Conservation (phyloP, 2,329 filamentous ascomycete genomes). For the Metarhizium album region DNA sequence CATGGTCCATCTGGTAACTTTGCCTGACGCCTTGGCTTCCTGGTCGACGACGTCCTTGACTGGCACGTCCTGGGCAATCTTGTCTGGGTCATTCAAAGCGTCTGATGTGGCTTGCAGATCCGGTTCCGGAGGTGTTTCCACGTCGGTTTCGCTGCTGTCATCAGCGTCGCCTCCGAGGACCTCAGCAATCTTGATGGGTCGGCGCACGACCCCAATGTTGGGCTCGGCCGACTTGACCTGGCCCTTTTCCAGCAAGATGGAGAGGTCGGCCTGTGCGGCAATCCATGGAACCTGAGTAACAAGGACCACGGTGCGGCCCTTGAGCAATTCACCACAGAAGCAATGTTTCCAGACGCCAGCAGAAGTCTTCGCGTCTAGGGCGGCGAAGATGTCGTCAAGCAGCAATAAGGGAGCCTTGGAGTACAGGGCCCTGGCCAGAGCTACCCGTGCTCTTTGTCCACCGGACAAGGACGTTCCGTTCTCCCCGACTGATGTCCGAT, state of each 20-base stretch:
- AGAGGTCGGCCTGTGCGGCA: slow-evolving; percentile 37
- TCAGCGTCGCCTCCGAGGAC: slow-evolving; percentile 24
- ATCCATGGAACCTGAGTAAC: slow-evolving; percentile 48
- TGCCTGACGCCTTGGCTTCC: slow-evolving; percentile 36
- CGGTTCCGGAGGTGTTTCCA: slow-evolving; percentile 15
- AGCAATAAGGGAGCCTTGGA: slow-evolving; percentile 43
- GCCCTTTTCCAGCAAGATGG: slow-evolving; percentile 36
- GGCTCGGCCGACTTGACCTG: slow-evolving; percentile 28
- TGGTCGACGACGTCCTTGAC: slow-evolving; percentile 34
- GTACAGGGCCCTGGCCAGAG: slow-evolving; percentile 46
- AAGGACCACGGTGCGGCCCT: slow-evolving; percentile 42
- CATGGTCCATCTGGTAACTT: slow-evolving; percentile 33
- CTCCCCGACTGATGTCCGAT: slow-evolving; percentile 42
- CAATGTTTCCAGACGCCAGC: slow-evolving; percentile 45
- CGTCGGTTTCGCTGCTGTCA: slow-evolving; percentile 20
- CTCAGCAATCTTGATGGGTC: slow-evolving; percentile 31
- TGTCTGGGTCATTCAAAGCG: slow-evolving; percentile 19
- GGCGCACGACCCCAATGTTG: slow-evolving; percentile 34
- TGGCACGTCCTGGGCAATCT: slow-evolving; percentile 24
- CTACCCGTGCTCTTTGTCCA: slow-evolving; percentile 45
- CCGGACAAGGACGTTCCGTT: slow-evolving; percentile 45
- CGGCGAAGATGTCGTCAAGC: slow-evolving; percentile 49
- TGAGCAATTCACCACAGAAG: slow-evolving; percentile 44
- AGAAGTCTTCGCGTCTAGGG: slow-evolving; percentile 47
- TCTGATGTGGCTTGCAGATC: slow-evolving; percentile 19